These are phyloP conservation scores for Pythium utonaiense DNA, from an alignment of 352 stramenopile species.

Conservation along the genomic window DNA sequence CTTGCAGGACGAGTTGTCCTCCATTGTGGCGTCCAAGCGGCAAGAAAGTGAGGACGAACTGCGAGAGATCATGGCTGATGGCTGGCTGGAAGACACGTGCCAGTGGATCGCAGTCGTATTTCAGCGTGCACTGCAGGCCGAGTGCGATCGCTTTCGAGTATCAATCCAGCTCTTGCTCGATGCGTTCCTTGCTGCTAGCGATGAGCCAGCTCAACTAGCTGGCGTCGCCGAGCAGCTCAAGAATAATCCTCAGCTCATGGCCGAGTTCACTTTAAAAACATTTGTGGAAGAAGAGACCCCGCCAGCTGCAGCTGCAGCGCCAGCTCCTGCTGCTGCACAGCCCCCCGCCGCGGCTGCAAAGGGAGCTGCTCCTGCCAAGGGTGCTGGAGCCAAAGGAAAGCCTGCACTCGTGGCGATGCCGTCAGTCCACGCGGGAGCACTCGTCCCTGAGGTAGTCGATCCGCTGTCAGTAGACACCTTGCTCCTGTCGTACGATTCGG, in stretches of 20 bases:
- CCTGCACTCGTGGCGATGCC: constrained; percentile 7
- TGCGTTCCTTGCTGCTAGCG: constrained; percentile 45
- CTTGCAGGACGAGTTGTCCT: constrained; percentile 56
- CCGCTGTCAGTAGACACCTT: constrained; percentile 32
- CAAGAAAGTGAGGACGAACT: constrained; percentile 48
- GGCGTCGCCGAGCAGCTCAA: constrained; percentile 32
- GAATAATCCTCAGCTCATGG: constrained; percentile 9
- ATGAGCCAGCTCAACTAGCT: constrained; percentile 26
- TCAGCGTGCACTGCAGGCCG: constrained; percentile 56
- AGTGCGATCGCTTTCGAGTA: constrained; percentile 69
- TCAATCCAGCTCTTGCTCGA: constrained; percentile 57
- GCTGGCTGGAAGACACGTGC: constrained; percentile 62
- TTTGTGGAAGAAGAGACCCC: constrained; percentile 5
- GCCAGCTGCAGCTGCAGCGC: background rate
- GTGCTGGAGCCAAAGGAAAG: constrained; percentile 23
- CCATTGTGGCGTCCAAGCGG: constrained; percentile 38
- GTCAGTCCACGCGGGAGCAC: constrained; percentile 9
- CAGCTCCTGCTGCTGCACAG: constrained; percentile 13
- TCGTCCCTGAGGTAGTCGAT: constrained; percentile 16
- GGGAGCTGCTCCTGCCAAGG: constrained; percentile 24
- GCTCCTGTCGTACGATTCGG: constrained; percentile 38
- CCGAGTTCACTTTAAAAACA: constrained; percentile 13
- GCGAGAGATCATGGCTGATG: constrained; percentile 34
- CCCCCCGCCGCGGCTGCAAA: constrained; percentile 28
- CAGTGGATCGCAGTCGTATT: constrained; percentile 41